A percentile compares a stretch with the other conserved stretches of the same genome.
Evolutionary conservation across 179 eudicot genomes (phyloP).

Genomic region (Vitellaria paradoxa): DNA sequence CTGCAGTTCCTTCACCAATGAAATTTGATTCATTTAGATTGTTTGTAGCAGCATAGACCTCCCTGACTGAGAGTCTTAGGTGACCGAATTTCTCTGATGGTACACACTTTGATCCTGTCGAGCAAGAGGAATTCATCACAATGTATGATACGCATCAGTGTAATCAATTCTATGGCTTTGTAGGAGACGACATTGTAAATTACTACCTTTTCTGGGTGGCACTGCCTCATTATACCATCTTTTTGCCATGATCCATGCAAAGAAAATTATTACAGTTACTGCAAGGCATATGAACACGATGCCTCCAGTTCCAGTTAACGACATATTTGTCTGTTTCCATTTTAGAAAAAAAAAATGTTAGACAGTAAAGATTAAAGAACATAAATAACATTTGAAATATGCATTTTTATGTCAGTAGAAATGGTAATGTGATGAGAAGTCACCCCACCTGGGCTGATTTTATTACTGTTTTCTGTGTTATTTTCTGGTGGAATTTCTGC

Average conservation of each 20-base stretch:
- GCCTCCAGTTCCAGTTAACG: conserved; percentile 12
- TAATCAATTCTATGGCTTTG: neutral
- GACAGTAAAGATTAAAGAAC: neutral
- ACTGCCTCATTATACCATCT: conserved; percentile 3
- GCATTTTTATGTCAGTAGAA: neutral
- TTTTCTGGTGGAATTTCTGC: neutral
- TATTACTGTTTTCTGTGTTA: neutral
- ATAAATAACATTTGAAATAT: neutral
- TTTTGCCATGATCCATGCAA: neutral
- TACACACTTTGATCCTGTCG: conserved; percentile 14
- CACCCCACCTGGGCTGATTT: conserved; percentile 8
- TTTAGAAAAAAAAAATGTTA: too few relatives aligned
- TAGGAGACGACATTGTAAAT: neutral
- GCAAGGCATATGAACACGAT: neutral
- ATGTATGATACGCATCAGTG: neutral
- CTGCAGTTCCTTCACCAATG: conserved; percentile 43
- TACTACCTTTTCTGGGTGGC: conserved; percentile 16
- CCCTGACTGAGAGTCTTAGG: conserved; percentile 22
- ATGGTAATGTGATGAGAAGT: neutral
- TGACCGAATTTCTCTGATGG: conserved; percentile 17
- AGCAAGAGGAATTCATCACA: neutral
- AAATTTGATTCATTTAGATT: conserved; percentile 26
- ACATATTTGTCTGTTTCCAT: conserved; percentile 11
- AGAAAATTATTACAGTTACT: neutral
- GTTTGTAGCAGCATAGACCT: conserved; percentile 35